These are phyloP conservation scores for Plectranthus barbatus DNA, from an alignment of 257 asterid species.

Conservation along the genomic window DNA sequence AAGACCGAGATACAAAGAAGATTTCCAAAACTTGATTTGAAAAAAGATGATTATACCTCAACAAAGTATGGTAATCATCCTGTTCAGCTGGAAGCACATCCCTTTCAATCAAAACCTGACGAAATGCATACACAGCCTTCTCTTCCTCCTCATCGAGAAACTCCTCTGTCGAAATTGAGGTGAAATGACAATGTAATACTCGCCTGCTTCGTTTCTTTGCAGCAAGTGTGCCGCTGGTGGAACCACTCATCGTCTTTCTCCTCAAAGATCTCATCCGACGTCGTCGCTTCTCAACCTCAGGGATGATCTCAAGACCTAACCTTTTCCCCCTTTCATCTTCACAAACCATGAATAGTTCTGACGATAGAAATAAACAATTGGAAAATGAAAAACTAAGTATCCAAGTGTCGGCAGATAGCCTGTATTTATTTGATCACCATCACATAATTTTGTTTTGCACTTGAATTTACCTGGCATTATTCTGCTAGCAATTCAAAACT, in stretches of 20 bases:
- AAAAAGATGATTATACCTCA: conserved; percentile 45
- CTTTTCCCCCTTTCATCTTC: conserved; percentile 30
- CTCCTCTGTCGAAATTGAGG: conserved; percentile 67
- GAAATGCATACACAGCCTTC: conserved; percentile 39
- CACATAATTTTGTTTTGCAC: no score
- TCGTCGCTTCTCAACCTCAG: conserved; percentile 34
- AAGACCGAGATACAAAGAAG: neutral
- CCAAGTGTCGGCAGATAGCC: neutral
- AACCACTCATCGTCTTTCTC: conserved; percentile 33
- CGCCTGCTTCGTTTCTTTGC: conserved; percentile 25
- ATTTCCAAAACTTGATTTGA: neutral
- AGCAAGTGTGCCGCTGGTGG: neutral
- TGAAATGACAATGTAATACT: conserved; percentile 58
- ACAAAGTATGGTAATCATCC: conserved; percentile 77
- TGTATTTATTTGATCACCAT: no score
- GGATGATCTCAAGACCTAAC: conserved; percentile 29
- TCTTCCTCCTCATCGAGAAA: conserved; percentile 27
- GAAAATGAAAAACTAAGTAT: neutral
- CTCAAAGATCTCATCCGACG: conserved; percentile 41
- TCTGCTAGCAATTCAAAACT: conserved; percentile 13
- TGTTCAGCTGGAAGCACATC: conserved; percentile 70
- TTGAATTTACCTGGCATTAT: conserved; percentile 61
- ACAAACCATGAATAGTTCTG: conserved; percentile 6
- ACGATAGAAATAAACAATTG: neutral
- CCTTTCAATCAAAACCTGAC: conserved; percentile 54